phyloP scores from a whole-genome alignment of 495 filamentous ascomycete genomes.

The Lophiostoma macrostomum region DNA sequence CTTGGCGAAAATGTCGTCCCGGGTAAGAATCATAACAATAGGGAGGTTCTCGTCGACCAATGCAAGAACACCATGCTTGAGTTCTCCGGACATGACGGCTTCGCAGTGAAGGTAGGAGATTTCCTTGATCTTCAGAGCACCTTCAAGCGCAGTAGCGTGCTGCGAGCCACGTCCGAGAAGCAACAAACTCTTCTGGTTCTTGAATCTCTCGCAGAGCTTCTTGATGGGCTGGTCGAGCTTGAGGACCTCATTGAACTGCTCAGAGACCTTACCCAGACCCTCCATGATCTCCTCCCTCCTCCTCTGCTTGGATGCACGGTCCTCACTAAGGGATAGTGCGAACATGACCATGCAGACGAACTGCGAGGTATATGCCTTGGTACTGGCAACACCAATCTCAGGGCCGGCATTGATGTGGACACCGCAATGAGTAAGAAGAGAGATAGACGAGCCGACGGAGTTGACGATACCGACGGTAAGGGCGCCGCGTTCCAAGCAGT shows the following conservation, averaged over 20 bases:
- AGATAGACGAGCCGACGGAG: slow-evolving; percentile 96
- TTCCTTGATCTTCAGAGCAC: slow-evolving; percentile 99
- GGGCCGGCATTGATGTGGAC: slow-evolving; percentile 99
- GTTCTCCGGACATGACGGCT: slow-evolving; percentile 98
- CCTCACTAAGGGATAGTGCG: slow-evolving; percentile 89
- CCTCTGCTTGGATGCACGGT: slow-evolving; percentile 90
- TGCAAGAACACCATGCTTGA: slow-evolving; percentile 97
- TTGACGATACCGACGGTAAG: slow-evolving; percentile 98
- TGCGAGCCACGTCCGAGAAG: slow-evolving; percentile 92
- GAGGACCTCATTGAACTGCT: slow-evolving; percentile 87
- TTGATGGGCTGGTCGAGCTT: slow-evolving; percentile 92
- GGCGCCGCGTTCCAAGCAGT: slow-evolving; percentile 95
- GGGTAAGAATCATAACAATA: slow-evolving; percentile 98
- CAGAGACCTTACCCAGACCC: slow-evolving; percentile 78
- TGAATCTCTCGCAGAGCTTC: slow-evolving; percentile 84
- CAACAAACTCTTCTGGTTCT: slow-evolving; percentile 93
- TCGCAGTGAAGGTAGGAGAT: slow-evolving; percentile 99
- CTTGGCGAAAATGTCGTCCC: slow-evolving; percentile 93
- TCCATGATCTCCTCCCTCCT: slow-evolving; percentile 96
- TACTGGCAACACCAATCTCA: slow-evolving; percentile 97
- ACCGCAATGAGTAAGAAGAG: slow-evolving; percentile 96
- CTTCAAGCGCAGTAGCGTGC: slow-evolving; percentile 95
- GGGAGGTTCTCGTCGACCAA: slow-evolving; percentile 96
- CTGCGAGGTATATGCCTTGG: slow-evolving; percentile 98
- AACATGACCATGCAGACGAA: slow-evolving; percentile 99